These are phyloP conservation scores for Leccinum griseonigrum DNA, from an alignment of 1,284 basidiomycete genomes.

Conservation along the genomic window DNA sequence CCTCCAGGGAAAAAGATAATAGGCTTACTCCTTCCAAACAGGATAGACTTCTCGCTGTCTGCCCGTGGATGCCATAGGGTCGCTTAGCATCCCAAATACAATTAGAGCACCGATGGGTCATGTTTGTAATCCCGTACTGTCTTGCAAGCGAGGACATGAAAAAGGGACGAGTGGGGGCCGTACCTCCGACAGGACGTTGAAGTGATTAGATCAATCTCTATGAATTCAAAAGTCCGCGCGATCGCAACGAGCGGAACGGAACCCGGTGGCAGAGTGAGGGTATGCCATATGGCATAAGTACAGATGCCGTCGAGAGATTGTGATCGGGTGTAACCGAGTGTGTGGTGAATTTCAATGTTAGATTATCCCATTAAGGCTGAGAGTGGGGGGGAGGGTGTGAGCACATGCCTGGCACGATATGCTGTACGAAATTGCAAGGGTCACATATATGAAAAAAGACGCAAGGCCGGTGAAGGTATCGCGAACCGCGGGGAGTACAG, in stretches of 20 bases:
- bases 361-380: constrained; percentile 21
- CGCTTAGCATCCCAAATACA: constrained; percentile 7
- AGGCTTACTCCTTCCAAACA: constrained; percentile 25
- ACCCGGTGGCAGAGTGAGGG: constrained; percentile 33
- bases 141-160: constrained; percentile 16
- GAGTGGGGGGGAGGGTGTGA: constrained; percentile 7
- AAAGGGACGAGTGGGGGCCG: constrained; percentile 23
- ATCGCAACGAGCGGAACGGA: constrained; percentile 31
- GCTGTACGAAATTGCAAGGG: constrained; percentile 23
- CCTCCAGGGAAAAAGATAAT: constrained; percentile 20
- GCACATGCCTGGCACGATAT: constrained; percentile 18
- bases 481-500: constrained; percentile 13
- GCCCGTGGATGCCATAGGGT: constrained; percentile 9
- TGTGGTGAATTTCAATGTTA: constrained; percentile 12
- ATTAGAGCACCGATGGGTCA: constrained; percentile 7
- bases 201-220: constrained; percentile 27
- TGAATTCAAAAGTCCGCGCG: constrained; percentile 27
- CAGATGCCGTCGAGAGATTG: constrained; percentile 28
- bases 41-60: constrained; percentile 18
- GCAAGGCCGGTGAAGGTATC: constrained; percentile 7
- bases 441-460: constrained; percentile 22
- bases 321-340: constrained; percentile 28
- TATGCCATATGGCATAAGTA: constrained; percentile 36
- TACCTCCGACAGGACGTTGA: constrained; percentile 12
- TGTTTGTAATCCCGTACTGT: constrained; percentile 11